These are phyloP conservation scores for Orychophragmus violaceus DNA, from an alignment of 345 rosid genomes.

Conservation along the genomic window DNA sequence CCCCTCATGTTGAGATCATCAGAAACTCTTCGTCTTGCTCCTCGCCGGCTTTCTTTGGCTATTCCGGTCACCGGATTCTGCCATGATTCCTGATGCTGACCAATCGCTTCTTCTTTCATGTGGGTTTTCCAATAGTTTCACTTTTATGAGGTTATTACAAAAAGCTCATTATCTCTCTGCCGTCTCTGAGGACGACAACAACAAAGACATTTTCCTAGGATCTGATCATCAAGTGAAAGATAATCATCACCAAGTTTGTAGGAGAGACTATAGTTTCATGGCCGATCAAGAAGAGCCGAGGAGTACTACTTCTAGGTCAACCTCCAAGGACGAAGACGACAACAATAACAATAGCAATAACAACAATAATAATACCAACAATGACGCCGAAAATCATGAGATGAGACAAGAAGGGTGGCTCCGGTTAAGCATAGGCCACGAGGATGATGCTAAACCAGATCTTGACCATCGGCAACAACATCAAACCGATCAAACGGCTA, in stretches of 20 bases:
- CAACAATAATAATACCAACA: not conserved
- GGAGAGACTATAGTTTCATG: slow-evolving; percentile 40
- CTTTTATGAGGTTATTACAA: slow-evolving; percentile 47
- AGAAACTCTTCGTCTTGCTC: not conserved
- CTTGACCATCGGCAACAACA: slow-evolving; percentile 24
- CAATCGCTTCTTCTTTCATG: slow-evolving; percentile 27
- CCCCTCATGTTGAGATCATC: slow-evolving; percentile 30
- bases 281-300: slow-evolving; percentile 80
- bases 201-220: slow-evolving; percentile 36
- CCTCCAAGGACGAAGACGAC: slow-evolving; percentile 44
- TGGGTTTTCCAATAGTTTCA: slow-evolving; percentile 32
- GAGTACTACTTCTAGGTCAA: slow-evolving; percentile 56
- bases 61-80: slow-evolving; percentile 42
- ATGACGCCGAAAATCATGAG: slow-evolving; percentile 11
- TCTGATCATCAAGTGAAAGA: slow-evolving; percentile 38
- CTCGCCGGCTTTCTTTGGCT: slow-evolving; percentile 25
- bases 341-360: slow-evolving; percentile 2
- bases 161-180: slow-evolving; percentile 39
- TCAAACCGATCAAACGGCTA: slow-evolving; percentile 23
- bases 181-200: slow-evolving; percentile 22
- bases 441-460: slow-evolving; percentile 22
- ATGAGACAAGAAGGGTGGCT: slow-evolving; percentile 63
- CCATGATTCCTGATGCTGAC: slow-evolving; percentile 63
- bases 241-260: slow-evolving; percentile 13
- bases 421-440: slow-evolving; percentile 62